Base-by-base conservation (phyloP, 1,284 basidiomycete species). In the Puccinia coronata region DNA sequence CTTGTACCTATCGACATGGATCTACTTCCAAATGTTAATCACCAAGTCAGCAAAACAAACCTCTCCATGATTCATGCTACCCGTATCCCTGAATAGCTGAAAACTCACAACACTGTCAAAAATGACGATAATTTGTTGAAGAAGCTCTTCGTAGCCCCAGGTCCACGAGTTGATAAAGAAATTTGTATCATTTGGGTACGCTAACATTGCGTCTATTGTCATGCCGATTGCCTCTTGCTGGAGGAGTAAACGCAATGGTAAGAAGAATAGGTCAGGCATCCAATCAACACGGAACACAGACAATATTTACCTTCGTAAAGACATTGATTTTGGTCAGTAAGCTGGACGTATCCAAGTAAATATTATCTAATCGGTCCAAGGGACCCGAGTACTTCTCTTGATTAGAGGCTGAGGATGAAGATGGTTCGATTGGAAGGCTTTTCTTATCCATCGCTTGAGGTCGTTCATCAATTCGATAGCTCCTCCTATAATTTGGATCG, bases 131-230 rank as follows among this genome's bases (percentile, higher is more conserved):
- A 78, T 78, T 18, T 31, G 16, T 78, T 78, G 6, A 23, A 69
- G 53, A 16, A n/a, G 51, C 80, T 85, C 83, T 67, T 85, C 85
- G 82, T 87, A 88, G 36, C 96, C 95, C 91, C 92, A 95, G 0
- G 95, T 97, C 95, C 96, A 98, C 0, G 90, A 86, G 83, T 98
- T 95, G 82, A 98, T 89, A 87, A 93, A 98, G 87, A 98, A 96
- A 70, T 90, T 88, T 0, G 91, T 92, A 6, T 88, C 87, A 0
- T 87, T 82, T 0, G 94, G 92, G 83, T 91, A 93, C 12, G 90
- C 84, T 6, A 88, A 87, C 86, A 96, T 92, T 0, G 95, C 88
- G 12, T 90, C 86, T 28, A 94, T 86, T 3, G 96, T 87, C 5
- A 91, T 92, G 39, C 87, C 84, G 0, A 91, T 90, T 0, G 93